Evolutionary conservation across 192 early-diverging fungal species (phyloP).

Genomic region (Lobosporangium transversale): DNA sequence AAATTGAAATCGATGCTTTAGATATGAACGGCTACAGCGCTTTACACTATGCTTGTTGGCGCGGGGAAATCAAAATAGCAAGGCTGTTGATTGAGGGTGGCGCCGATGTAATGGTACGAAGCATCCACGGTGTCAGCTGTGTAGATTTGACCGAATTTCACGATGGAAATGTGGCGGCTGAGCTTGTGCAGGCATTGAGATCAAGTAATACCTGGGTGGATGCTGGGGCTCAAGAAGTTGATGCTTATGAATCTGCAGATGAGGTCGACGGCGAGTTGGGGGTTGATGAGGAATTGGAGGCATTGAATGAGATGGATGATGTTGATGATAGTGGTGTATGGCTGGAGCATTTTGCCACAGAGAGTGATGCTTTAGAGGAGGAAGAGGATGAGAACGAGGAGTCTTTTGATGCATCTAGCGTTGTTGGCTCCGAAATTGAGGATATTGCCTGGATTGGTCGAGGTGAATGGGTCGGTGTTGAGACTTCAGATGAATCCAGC

Average conservation of each 20-base stretch:
- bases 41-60: slow-evolving; percentile 74
- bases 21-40: slow-evolving; percentile 78
- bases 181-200: slow-evolving; percentile 21
- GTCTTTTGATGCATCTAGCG: slow-evolving; percentile 27
- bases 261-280: slow-evolving; percentile 40
- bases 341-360: slow-evolving; percentile 40
- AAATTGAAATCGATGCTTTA: slow-evolving; percentile 57
- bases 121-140: slow-evolving; percentile 40
- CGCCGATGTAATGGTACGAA: slow-evolving; percentile 35
- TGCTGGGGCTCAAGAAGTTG: slow-evolving; percentile 33
- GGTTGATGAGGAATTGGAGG: slow-evolving; percentile 39
- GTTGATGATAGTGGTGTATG: slow-evolving; percentile 32
- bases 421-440: slow-evolving; percentile 47
- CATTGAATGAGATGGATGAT: slow-evolving; percentile 16
- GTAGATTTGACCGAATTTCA: slow-evolving; percentile 31
- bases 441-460: slow-evolving; percentile 35
- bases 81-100: slow-evolving; percentile 59
- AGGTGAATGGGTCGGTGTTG: slow-evolving; percentile 50
- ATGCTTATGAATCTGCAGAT: slow-evolving; percentile 32
- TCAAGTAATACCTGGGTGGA: slow-evolving; percentile 51
- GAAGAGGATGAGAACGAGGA: slow-evolving; percentile 18
- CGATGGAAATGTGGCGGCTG: not conserved
- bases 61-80: slow-evolving; percentile 58
- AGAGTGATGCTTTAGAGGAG: slow-evolving; percentile 34
- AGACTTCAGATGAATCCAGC: slow-evolving; percentile 41